Conservation (phyloP, 768 basidiomycete genomes). For the Nidula microcarpa region DNA sequence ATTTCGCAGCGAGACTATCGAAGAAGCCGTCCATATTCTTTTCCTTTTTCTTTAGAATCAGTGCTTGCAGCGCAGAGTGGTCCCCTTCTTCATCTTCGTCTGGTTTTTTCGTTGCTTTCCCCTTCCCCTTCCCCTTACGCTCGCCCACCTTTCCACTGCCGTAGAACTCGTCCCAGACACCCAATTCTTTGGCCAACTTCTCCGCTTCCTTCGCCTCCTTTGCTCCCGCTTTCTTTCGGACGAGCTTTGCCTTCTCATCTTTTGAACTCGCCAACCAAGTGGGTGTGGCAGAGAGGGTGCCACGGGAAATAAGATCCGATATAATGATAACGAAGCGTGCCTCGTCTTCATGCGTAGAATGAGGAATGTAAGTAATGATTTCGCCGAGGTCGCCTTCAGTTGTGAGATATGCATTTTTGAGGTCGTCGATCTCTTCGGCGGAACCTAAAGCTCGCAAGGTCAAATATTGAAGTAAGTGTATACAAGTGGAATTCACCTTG, state of each 20-base stretch:
- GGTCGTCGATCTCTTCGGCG: constrained; percentile 76
- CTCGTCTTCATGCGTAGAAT: constrained; percentile 83
- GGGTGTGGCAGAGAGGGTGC: constrained; percentile 50
- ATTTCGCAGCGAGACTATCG: constrained; percentile 73
- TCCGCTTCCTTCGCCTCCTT: constrained; percentile 87
- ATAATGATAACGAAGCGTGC: constrained; percentile 73
- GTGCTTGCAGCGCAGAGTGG: constrained; percentile 67
- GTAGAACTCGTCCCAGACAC: constrained; percentile 94
- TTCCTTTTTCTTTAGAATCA: constrained; percentile 73
- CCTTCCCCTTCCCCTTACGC: constrained; percentile 50
- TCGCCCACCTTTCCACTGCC: constrained; percentile 68
- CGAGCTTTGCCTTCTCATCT: constrained; percentile 77
- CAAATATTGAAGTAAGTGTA: too few species aligned
- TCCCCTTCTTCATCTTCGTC: constrained; percentile 53
- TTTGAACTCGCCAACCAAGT: constrained; percentile 70
- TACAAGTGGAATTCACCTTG: constrained; percentile 54
- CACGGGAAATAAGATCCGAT: constrained; percentile 59
- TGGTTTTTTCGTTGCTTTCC: constrained; percentile 24
- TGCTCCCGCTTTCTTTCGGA: constrained; percentile 67
- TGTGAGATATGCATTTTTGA: constrained; percentile 70
- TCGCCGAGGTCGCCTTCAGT: constrained; percentile 71
- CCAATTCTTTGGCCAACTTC: constrained; percentile 77
- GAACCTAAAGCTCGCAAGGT: constrained; percentile 54
- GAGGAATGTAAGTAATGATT: constrained; percentile 85
- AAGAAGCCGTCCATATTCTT: constrained; percentile 71